Evolutionary conservation across 2,329 filamentous ascomycete genomes (phyloP), one percentile per base, ranked within the genome.

Genomic region (Hirsutella minnesotensis): DNA sequence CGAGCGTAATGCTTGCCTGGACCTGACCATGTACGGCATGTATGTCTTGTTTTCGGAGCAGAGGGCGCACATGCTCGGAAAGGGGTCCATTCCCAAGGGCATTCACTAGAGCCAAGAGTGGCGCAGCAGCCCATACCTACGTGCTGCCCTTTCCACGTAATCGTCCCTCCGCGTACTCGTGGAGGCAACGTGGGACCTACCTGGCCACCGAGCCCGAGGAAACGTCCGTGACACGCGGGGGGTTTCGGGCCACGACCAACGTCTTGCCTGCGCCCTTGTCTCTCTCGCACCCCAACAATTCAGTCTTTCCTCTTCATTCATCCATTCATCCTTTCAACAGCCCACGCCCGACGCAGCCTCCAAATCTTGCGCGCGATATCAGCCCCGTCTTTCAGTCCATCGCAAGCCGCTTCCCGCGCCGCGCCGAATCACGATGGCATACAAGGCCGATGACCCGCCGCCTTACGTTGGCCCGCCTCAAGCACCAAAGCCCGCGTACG

Each of bases 401-500:
- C 16, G 33, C 15, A 35, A 18, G 15, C 9, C 33, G 15, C 1
- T 5, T 16, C 5, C 5, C n/a, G 3, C 33, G 5, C 33, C 3
- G 16, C 33, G 16, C 5, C 33, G 33, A 35, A 18, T 5, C 33
- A 35, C 33, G 33, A 72, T 72, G 68, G 60, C 66, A 43, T 55
- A 60, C 51, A 71, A 74, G 55, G 53, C 62, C 57, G 68, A 73
- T 42, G 59, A 68, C 29, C 73, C 73, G 42, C 72, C 71, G 21
- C 65, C 69, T 36, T 73, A 75, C 56, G 59, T 59, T 47, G 58
- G 54, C 41, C 55, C 57, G 20, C 60, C 61, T 30, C 54, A 61
- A 44, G 52, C 59, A 38, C 60, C 70, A 29, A 66, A 68, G 49
- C 60, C 64, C 13, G 60, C 70, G 1, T 72, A 73, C 51, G 57